Evolutionary conservation across 768 basidiomycete genomes (phyloP), one percentile per base, ranked within the genome.

Genomic region (Cyathus striatus): DNA sequence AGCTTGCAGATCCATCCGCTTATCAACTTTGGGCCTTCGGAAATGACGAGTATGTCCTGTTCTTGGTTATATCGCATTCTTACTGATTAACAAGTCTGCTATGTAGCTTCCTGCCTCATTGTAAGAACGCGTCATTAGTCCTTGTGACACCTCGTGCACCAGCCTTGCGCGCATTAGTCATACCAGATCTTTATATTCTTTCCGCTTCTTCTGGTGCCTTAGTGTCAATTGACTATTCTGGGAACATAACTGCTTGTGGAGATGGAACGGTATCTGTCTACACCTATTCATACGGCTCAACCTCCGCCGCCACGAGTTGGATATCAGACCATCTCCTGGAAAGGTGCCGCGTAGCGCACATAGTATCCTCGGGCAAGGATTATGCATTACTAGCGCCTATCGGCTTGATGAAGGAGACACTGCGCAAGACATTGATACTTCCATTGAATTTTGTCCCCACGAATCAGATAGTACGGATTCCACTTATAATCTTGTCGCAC

Each of bases 131-230:
- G 20, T 52, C 56, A 24, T 16, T 68, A 32, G 39, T 66, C 24
- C 47, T 71, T 42, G 47, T 72, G 26, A 52, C 64, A 30, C 61
- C 68, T 39, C 53, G 56, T 36, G 37, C 30, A n/a, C 33, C 18
- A 38, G 4, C 42, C 43, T 42, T 17, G 22, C 39, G 17, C 16
- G 13, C 17, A 38, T 42, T 9, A n/a, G 40, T n/a, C 46, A 50
- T 5, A 43, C 32, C 3, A n/a, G n/a, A n/a, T 12, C 40, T 21
- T 17, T 46, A 43, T 35, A 34, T 24, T 16, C 9, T 41, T 24
- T 47, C 21, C 20, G 40, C 49, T 13, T 43, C 41, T 6, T 13
- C 21, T 22, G 38, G 30, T 22, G 26, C 23, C 10, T 34, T 40
- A 24, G 26, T 49, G 14, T 26, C 35, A 23, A 22, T 45, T 24